Evolutionary conservation across 2,329 filamentous ascomycete species (phyloP).

Genomic region (Pyricularia grisea): DNA sequence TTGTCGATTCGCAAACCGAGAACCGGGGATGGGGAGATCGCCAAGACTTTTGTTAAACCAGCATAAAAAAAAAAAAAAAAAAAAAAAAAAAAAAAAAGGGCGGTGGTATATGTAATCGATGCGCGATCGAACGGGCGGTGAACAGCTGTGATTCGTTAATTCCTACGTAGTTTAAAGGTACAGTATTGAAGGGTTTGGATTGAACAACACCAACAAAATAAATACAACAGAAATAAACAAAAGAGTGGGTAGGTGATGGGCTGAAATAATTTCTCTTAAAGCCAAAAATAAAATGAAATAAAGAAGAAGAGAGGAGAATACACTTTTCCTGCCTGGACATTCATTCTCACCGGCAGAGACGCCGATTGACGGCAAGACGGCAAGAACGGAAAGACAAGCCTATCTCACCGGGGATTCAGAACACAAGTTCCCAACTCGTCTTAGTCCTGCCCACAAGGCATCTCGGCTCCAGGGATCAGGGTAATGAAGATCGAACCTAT

Average conservation of each 20-base stretch:
- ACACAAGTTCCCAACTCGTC: background rate
- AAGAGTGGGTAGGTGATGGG: too few relatives aligned
- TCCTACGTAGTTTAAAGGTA: too few relatives aligned
- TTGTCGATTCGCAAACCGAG: background rate
- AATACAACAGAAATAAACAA: too few relatives aligned
- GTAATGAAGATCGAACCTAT: background rate
- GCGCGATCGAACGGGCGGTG: background rate
- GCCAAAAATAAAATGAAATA: background rate
- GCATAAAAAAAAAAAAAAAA: too few relatives aligned
- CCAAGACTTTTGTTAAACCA: background rate
- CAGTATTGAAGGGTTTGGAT: too few relatives aligned
- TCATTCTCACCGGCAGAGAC: too few relatives aligned
- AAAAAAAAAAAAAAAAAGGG: background rate
- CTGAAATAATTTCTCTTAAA: too few relatives aligned
- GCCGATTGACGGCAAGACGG: too few relatives aligned
- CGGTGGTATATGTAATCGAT: background rate
- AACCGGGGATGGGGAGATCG: background rate
- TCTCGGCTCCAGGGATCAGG: background rate
- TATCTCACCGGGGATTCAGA: background rate
- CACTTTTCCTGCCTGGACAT: background rate
- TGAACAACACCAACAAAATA: too few relatives aligned
- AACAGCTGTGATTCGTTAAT: background rate
- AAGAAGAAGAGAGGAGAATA: background rate
- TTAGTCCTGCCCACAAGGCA: background rate
- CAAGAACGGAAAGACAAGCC: background rate